Evolutionary conservation across 140 eudicot genomes (phyloP).

Genomic region (Erigeron philadelphicus): DNA sequence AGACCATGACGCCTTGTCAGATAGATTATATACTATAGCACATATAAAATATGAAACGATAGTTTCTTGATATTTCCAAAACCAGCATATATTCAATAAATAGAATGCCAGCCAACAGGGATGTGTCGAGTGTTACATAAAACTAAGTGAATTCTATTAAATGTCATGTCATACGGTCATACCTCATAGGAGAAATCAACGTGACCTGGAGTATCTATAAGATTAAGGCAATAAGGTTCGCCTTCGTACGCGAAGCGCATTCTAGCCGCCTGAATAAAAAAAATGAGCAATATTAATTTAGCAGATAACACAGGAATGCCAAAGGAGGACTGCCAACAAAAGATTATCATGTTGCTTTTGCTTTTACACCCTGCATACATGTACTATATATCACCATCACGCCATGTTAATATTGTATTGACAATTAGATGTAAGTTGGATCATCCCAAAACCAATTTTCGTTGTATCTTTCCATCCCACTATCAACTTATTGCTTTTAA

Average conservation of each 20-base stretch:
- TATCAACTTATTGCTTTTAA: neutral
- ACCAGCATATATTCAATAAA: slow-evolving; percentile 2
- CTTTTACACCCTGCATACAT: slow-evolving; percentile 12
- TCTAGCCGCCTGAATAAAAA: slow-evolving; percentile 72
- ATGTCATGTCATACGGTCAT: slow-evolving; percentile 13
- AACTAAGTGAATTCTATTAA: neutral
- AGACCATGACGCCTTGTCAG: slow-evolving; percentile 2
- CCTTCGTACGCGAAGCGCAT: slow-evolving; percentile 70
- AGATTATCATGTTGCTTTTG: slow-evolving; percentile 11
- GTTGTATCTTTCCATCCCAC: neutral
- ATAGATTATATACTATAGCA: slow-evolving; percentile 7
- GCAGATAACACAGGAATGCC: slow-evolving; percentile 1
- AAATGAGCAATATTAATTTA: slow-evolving; percentile 5
- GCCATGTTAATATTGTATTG: neutral
- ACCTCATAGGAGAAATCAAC: slow-evolving; percentile 99
- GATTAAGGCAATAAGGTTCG: slow-evolving; percentile 85
- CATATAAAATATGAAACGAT: neutral
- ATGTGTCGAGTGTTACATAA: neutral
- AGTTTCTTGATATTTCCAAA: slow-evolving; percentile 11
- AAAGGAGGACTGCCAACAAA: slow-evolving; percentile 8
- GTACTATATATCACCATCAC: slow-evolving; percentile 12
- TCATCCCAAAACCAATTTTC: neutral
- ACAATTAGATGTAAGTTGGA: neutral
- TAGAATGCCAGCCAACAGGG: neutral
- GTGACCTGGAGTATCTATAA: slow-evolving; percentile 98